These are phyloP conservation scores for Apiospora malaysiana DNA, from an alignment of 2,329 filamentous ascomycete genomes.

Conservation along the genomic window DNA sequence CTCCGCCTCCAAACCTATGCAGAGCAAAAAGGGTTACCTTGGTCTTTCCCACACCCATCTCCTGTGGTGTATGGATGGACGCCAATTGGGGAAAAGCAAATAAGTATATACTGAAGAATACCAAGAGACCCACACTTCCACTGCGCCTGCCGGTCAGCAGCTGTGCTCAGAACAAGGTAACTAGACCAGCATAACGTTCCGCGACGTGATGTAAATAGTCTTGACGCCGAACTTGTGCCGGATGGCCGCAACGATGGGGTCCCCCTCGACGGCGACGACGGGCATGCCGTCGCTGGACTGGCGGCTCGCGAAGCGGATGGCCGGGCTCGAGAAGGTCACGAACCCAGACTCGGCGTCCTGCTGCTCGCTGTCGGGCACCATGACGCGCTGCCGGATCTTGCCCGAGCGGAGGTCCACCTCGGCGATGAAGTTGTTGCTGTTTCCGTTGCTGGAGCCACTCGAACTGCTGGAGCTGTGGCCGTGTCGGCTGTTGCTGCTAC, in stretches of 20 bases:
- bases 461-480: not conserved
- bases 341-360: slow-evolving; percentile 30
- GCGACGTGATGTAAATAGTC: slow-evolving; percentile 34
- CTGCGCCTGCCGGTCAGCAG: not conserved
- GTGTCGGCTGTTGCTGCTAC: not conserved
- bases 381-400: slow-evolving; percentile 35
- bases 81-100: not conserved
- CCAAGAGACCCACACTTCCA: not conserved
- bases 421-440: slow-evolving; percentile 34
- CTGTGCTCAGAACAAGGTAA: too few relatives aligned
- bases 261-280: slow-evolving; percentile 31
- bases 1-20: not conserved
- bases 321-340: slow-evolving; percentile 34
- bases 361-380: slow-evolving; percentile 33
- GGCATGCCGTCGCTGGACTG: slow-evolving; percentile 34
- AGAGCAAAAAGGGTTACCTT: not conserved
- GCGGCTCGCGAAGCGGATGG: slow-evolving; percentile 34
- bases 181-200: slow-evolving; percentile 35
- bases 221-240: slow-evolving; percentile 31
- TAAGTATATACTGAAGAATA: too few relatives aligned
- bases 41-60: too few relatives aligned
- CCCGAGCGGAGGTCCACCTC: slow-evolving; percentile 36
- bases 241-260: slow-evolving; percentile 31
- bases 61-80: too few relatives aligned
- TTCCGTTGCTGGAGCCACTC: not conserved